Evolutionary conservation across 192 early-diverging fungal genomes (phyloP), one percentile per base, ranked within the genome.

Genomic region (Physocladia obscura): DNA sequence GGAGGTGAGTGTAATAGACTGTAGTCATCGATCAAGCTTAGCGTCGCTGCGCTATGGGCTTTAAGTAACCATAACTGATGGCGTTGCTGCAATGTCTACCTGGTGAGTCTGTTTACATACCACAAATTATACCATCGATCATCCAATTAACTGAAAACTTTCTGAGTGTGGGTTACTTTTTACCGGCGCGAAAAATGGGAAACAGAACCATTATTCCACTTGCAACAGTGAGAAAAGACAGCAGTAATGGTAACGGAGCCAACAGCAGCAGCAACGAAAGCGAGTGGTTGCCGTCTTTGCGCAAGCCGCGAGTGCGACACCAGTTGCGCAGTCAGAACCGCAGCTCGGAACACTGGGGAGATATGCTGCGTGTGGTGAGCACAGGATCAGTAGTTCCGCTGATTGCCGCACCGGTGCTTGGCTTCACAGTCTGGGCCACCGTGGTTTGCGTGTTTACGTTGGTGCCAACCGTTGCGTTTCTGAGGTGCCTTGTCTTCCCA

Each of bases 381-480:
- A 13, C 8, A 27, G 55, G 22, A 2, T 57, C 71, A 1, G 71
- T 73, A 19, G 36, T 73, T n/a, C 71, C 71, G 1, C 13, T 17
- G 4, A 37, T 64, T 35, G 4, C 40, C 4, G 11, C 67, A 26
- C 62, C 55, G 29, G 21, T 47, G 2, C 26, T 73, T 13, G 3
- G 39, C 4, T 8, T 58, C 11, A 22, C 71, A 4, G 36, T 40
- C 15, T 73, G 62, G 62, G 11, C 52, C 2, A 32, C 71, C 31
- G 8, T 57, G 3, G 62, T 73, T 21, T 57, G 62, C 55, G 51
- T 73, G 22, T 73, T 73, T 29, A 52, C 49, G 49, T 27, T 73
- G n/a, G 62, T 73, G 1, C 57, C 39, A 15, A 40, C 27, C 0
- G 62, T 73, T n/a, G 51, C 3, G 35, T 73, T 73, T 47, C 27